A percentile compares a stretch with the other conserved stretches of the same genome.
Evolutionary conservation across 2,329 filamentous ascomycete genomes (phyloP).

Genomic region (Tympanopsis confertula): DNA sequence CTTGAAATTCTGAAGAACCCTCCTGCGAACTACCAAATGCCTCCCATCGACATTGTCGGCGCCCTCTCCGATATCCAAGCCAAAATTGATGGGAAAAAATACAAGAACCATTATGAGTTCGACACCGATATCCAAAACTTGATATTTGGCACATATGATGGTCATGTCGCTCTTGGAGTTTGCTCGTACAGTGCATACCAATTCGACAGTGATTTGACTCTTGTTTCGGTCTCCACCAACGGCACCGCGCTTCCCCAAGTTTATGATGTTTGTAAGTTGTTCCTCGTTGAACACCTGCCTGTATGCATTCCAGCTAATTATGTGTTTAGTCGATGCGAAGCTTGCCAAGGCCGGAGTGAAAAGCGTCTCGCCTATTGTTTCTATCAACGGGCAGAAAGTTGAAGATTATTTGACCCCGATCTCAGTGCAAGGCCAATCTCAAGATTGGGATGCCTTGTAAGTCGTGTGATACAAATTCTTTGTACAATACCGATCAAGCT

Average conservation of each 20-base stretch:
- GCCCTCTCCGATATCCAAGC: neutral
- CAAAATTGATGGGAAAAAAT: neutral
- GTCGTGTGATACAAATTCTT: too few species aligned
- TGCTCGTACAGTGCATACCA: neutral
- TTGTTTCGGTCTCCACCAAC: neutral
- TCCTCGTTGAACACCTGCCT: neutral
- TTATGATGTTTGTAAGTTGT: neutral
- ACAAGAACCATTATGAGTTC: neutral
- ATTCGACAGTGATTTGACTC: neutral
- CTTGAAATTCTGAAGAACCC: neutral
- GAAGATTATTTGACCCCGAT: neutral
- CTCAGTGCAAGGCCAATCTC: neutral
- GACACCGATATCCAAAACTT: neutral
- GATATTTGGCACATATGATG: neutral
- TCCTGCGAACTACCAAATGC: neutral
- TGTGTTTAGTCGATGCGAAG: neutral
- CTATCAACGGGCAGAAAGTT: neutral
- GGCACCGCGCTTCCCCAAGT: neutral
- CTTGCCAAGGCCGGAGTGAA: neutral
- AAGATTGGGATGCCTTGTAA: neutral
- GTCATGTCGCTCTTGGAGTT: neutral
- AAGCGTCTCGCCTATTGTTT: neutral
- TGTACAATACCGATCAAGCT: neutral
- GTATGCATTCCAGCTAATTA: neutral
- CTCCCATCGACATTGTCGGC: neutral